Evolutionary conservation across 169 alveolate genomes (phyloP), one percentile per base, ranked within the genome.

Genomic region (Cryptosporidium parvum): DNA sequence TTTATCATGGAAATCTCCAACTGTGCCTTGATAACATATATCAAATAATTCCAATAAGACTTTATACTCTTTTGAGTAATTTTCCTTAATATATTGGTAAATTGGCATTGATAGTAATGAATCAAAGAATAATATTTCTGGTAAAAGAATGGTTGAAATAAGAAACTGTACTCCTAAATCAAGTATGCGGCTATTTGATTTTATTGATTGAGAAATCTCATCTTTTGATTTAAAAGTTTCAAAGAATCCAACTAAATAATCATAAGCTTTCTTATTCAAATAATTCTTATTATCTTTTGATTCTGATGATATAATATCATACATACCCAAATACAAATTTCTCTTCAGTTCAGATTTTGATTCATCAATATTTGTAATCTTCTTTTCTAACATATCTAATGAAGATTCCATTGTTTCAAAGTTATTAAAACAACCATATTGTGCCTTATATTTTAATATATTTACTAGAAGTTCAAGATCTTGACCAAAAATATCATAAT

Each of bases 81-180:
- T 62, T 18, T 67, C 75, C 31, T 39, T 80, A 26, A 80, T 80
- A 62, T 80, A 80, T 21, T 42, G 26, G 9, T 59, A 42, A 42
- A 59, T 59, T 9, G 89, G 80, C 52, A 80, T 59, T 4, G 73
- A n/a, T 14, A 62, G n/a, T 12, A 80, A 21, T 42, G 89, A 62
- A 31, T 80, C 89, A 48, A 80, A 80, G 35, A 80, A 80, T 23
- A 80, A 44, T 0, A 80, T 80, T n/a, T 80, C 89, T 29, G 72
- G 89, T 39, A 80, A 61, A 23, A 80, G 42, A 18, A 80, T 80
- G 7, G 75, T 62, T 42, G 89, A 80, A 37, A 80, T 42, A 16
- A 80, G 31, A 23, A 80, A 80, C 33, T 67, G 39, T 16, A 80
- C 26, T 5, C 69, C 75, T 10, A 26, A 21, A 42, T 59, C 69